Conservation (phyloP, 129 eudicot species). For the Flaveria sonorensis region DNA sequence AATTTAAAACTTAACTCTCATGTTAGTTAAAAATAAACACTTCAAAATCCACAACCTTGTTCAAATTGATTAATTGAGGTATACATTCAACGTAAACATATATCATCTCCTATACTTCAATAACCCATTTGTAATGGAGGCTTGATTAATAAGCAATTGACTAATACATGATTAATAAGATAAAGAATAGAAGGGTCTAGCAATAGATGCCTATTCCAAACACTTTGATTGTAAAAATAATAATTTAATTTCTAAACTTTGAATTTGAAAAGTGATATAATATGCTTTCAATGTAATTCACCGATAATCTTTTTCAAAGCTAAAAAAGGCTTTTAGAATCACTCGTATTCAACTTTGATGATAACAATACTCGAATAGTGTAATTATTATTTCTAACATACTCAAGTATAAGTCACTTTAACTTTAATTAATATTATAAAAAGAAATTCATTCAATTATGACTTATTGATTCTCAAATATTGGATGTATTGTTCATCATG, state of each 20-base stretch:
- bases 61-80: neutral
- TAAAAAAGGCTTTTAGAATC: slow-evolving; percentile 21
- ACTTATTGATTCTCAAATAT: slow-evolving; percentile 21
- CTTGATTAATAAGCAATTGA: neutral
- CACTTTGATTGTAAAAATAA: neutral
- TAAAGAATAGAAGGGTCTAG: neutral
- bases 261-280: slow-evolving; percentile 15
- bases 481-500: slow-evolving; percentile 24
- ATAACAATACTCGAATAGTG: slow-evolving; percentile 34
- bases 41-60: neutral
- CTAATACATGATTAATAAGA: neutral
- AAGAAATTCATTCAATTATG: slow-evolving; percentile 26
- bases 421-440: slow-evolving; percentile 25
- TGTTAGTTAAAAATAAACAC: neutral
- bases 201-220: neutral
- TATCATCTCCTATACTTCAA: neutral
- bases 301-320: slow-evolving; percentile 20
- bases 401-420: slow-evolving; percentile 41
- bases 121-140: neutral
- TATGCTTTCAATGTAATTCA: slow-evolving; percentile 32
- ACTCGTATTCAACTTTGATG: slow-evolving; percentile 39
- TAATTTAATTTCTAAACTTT: slow-evolving; percentile 5
- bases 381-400: slow-evolving; percentile 38
- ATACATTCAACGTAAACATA: neutral
- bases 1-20: neutral